These are phyloP conservation scores for Aurifilum marmelostoma DNA, from an alignment of 2,329 filamentous ascomycete genomes.

Conservation along the genomic window DNA sequence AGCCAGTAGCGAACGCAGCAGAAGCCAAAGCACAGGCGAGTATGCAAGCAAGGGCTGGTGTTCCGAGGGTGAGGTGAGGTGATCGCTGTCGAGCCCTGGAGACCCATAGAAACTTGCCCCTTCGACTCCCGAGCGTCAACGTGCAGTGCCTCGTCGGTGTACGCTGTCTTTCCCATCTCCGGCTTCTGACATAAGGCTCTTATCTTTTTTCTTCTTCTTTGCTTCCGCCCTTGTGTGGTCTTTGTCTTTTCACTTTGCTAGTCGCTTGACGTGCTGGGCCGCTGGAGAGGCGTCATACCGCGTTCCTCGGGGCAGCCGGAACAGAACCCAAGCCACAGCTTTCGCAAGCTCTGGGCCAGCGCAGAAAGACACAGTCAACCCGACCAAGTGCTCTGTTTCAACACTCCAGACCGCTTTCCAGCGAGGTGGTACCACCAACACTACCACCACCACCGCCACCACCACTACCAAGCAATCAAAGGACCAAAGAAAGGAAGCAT, in stretches of 20 bases:
- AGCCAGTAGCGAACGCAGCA: slow-evolving; percentile 3
- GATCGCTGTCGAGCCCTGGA: not conserved
- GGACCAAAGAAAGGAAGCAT: not conserved
- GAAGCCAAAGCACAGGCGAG: not conserved
- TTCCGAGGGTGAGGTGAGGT: slow-evolving; percentile 6
- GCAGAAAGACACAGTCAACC: not conserved
- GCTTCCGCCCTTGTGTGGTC: not conserved
- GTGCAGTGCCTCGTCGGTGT: not conserved
- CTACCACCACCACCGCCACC: too few relatives aligned
- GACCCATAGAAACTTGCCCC: slow-evolving; percentile 1
- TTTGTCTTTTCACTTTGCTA: too few relatives aligned
- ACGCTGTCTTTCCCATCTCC: not conserved
- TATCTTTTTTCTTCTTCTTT: not conserved
- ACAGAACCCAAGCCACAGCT: not conserved
- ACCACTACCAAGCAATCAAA: not conserved
- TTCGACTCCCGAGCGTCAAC: slow-evolving; percentile 3
- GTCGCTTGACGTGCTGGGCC: not conserved
- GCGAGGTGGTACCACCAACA: not conserved
- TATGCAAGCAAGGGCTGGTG: not conserved
- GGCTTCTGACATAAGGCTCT: not conserved
- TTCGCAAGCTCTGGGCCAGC: not conserved
- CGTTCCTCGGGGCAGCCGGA: not conserved
- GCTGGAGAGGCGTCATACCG: not conserved
- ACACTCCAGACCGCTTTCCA: not conserved
- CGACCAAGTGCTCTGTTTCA: not conserved